Evolutionary conservation across 2,329 filamentous ascomycete species (phyloP).

Genomic region (Colletotrichum orchidophilum): DNA sequence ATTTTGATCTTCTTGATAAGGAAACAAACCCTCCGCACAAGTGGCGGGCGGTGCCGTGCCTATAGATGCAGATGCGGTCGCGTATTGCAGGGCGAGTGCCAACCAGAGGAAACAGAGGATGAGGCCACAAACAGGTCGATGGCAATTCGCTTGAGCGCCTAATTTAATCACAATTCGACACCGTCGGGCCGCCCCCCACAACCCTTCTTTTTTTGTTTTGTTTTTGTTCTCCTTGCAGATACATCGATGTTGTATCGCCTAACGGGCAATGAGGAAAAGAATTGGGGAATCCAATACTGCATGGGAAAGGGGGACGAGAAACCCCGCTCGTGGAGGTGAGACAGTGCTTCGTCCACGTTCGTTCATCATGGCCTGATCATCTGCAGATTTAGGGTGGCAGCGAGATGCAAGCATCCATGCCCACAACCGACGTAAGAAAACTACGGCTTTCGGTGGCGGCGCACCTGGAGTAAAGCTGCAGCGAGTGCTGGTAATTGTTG

Average conservation of each 20-base stretch:
- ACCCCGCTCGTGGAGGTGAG: constrained; percentile 30
- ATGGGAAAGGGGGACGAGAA: constrained; percentile 1
- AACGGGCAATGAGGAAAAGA: not conserved
- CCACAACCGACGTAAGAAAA: not conserved
- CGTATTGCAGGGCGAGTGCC: not conserved
- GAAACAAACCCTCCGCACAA: not conserved
- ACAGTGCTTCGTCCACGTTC: constrained; percentile 7
- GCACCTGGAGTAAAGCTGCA: not conserved
- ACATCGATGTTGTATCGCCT: not conserved
- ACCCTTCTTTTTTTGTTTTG: not conserved
- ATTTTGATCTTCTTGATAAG: not conserved
- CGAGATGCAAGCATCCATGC: constrained; percentile 23
- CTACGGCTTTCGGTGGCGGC: not conserved
- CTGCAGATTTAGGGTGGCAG: constrained; percentile 27
- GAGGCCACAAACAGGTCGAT: constrained; percentile 9
- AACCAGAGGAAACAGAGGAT: not conserved
- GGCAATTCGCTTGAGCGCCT: not conserved
- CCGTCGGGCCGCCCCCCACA: not conserved
- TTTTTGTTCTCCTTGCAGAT: too few relatives aligned
- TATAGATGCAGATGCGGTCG: not conserved
- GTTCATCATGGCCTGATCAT: constrained; percentile 30
- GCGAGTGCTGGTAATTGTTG: not conserved
- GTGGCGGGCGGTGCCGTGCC: not conserved
- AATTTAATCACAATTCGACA: not conserved
- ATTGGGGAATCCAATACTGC: not conserved